Evolutionary conservation across 192 early-diverging fungal genomes (phyloP).

Genomic region (Coemansia sp.): DNA sequence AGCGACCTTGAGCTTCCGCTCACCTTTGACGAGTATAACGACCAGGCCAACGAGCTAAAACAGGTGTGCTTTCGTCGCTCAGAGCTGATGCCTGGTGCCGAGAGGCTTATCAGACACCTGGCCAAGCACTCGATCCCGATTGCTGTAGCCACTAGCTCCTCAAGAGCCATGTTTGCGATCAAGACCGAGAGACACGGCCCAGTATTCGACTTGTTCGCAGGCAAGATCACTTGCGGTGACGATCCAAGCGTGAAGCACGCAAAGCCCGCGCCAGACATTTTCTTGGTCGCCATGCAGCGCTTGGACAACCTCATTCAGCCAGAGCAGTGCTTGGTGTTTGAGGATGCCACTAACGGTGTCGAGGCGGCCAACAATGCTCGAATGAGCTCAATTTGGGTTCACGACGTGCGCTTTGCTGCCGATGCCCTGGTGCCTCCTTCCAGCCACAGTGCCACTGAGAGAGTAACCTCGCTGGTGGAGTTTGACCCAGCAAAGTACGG

Average conservation of each 20-base stretch:
- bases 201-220: conserved; percentile 77
- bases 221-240: conserved; percentile 79
- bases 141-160: conserved; percentile 78
- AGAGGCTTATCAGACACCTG: conserved; percentile 70
- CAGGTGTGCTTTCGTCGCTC: conserved; percentile 59
- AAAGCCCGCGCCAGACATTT: conserved; percentile 92
- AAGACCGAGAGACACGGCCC: conserved; percentile 67
- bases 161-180: conserved; percentile 65
- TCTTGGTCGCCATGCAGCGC: conserved; percentile 66
- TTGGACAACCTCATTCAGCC: conserved; percentile 52
- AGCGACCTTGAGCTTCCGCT: conserved; percentile 64
- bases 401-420: conserved; percentile 64
- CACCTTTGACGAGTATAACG: conserved; percentile 78
- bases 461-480: conserved; percentile 59
- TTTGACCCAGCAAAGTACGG: conserved; percentile 68
- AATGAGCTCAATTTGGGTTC: conserved; percentile 88
- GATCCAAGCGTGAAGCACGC: conserved; percentile 72
- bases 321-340: conserved; percentile 84
- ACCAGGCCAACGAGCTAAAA: conserved; percentile 57
- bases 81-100: conserved; percentile 65
- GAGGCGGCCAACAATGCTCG: conserved; percentile 75
- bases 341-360: conserved; percentile 82
- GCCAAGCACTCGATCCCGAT: conserved; percentile 73
- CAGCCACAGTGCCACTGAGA: conserved; percentile 56
- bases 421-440: conserved; percentile 36